Evolutionary conservation across 202 grass and related monocot genomes (phyloP).

Genomic region (Hordeum pubiflorum): DNA sequence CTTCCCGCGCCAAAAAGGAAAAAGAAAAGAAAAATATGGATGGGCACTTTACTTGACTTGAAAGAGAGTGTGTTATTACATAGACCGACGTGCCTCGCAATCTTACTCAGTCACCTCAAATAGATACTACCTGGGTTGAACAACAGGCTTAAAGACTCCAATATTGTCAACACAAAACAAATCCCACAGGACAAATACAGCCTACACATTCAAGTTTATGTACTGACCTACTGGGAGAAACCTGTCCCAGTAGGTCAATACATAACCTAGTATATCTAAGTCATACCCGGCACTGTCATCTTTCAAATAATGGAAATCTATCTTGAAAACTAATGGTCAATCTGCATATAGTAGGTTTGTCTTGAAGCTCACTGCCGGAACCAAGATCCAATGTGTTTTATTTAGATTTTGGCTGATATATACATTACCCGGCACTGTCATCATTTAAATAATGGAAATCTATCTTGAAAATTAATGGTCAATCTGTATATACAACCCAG

Average conservation of each 20-base stretch:
- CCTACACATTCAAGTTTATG: background rate
- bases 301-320: background rate
- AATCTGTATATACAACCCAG: background rate
- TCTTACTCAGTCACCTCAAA: background rate
- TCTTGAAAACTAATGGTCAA: background rate
- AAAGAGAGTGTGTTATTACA: background rate
- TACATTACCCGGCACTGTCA: background rate
- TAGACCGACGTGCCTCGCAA: background rate
- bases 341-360: background rate
- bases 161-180: background rate
- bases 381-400: no score
- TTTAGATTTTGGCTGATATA: no score
- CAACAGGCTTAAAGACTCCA: background rate
- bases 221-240: background rate
- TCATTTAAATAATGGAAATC: constrained; percentile 1
- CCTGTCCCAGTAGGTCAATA: background rate
- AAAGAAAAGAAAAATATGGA: background rate
- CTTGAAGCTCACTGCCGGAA: no score
- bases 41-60: background rate
- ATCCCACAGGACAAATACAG: background rate
- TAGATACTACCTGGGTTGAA: constrained; percentile 6
- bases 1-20: background rate
- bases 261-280: background rate
- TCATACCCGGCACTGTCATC: background rate
- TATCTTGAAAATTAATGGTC: background rate